Evolutionary conservation across 2,329 filamentous ascomycete genomes (phyloP), one percentile per base, ranked within the genome.

Genomic region (Clonostachys chloroleuca): DNA sequence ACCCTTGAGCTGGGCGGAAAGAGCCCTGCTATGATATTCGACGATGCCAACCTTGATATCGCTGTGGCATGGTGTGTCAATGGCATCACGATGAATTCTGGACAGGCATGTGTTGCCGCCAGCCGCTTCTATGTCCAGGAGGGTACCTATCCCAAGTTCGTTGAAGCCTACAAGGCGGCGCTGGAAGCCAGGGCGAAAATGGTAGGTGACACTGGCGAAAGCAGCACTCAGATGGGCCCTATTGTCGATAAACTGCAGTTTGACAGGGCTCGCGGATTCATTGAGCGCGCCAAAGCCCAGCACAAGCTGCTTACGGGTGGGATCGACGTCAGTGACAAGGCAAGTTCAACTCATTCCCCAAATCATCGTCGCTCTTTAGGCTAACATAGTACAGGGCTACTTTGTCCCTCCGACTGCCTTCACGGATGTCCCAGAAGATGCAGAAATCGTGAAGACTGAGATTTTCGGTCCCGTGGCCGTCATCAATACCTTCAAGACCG

Each of bases 1-100:
- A 81, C 78, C 3, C 70, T 85, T 33, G 81, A 85, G 64, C 75
- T 81, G 3, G 83, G 83, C 36, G 83, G 83, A 49, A 86, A 86
- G 64, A 80, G 74, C 3, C 82, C 83, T 0, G 69, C 81, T 16
- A 61, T 86, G 30, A 70, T 86, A 12, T 86, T 86, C 52, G 74
- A 77, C 6, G 83, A 86, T 57, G 81, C 81, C 16, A 73, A 86
- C 52, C 56, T 86, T 20, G 80, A 82, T 8, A 78, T 81, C 55
- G 80, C 83, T 3, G 82, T 86, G 37, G n/a, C 7, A 6, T 45
- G 44, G 44, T 56, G 57, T 33, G 57, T 18, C 24, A 30, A 30
- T 12, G 43, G 33, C 10, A 13, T 45, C 20, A 16, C 34, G 9
- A 36, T 18, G 33, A 45, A 45, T 9, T n/a, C 70, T 48, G 77